phyloP scores from a whole-genome alignment of 352 stramenopile species.

The Aphanomyces invadans region DNA sequence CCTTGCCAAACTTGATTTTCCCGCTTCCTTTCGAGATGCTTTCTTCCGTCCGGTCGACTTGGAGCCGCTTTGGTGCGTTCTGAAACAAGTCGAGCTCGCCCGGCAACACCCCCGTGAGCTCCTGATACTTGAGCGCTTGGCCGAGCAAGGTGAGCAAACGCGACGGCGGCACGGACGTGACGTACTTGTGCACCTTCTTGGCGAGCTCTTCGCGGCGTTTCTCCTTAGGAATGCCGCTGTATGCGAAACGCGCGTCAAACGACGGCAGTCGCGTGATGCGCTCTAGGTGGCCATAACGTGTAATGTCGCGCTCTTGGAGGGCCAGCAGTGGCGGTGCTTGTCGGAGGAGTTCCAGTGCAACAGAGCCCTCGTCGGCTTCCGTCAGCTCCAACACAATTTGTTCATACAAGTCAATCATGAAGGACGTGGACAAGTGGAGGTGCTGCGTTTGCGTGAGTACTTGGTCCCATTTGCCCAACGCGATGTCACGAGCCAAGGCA shows the following conservation, averaged over 20 bases:
- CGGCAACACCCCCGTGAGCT: conserved; percentile 29
- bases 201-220: conserved; percentile 73
- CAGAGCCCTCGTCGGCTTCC: conserved; percentile 42
- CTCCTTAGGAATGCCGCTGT: conserved; percentile 61
- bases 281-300: conserved; percentile 65
- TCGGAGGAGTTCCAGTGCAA: conserved; percentile 36
- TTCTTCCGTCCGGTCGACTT: conserved; percentile 53
- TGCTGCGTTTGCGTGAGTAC: conserved; percentile 83
- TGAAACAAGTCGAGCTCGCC: conserved; percentile 60
- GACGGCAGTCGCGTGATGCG: conserved; percentile 50
- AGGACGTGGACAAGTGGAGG: conserved; percentile 49
- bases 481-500: conserved; percentile 67
- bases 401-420: conserved; percentile 87
- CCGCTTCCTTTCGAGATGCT: conserved; percentile 50
- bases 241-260: conserved; percentile 69
- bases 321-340: conserved; percentile 29
- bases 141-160: conserved; percentile 80
- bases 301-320: conserved; percentile 67
- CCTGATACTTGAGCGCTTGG: conserved; percentile 88
- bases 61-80: conserved; percentile 43
- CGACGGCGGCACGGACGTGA: conserved; percentile 71
- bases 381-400: conserved; percentile 83
- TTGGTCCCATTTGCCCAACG: conserved; percentile 76
- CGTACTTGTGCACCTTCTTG: conserved; percentile 46
- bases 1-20: conserved; percentile 87